phyloP scores from a whole-genome alignment of 164 flowering plant genomes.

The Magnolia kwangsiensis region DNA sequence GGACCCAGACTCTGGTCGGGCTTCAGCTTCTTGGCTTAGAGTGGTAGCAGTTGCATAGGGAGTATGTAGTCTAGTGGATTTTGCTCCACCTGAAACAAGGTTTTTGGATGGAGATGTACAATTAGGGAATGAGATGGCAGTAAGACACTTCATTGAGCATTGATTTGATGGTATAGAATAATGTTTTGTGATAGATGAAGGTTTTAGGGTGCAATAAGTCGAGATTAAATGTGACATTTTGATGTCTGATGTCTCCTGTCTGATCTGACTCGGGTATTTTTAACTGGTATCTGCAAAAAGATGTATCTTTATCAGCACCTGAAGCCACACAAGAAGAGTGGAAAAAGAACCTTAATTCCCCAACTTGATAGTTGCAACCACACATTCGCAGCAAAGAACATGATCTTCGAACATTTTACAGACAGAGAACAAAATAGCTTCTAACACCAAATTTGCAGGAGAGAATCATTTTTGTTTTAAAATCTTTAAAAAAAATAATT shows the following conservation, averaged over 20 bases:
- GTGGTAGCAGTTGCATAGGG: conserved; percentile 47
- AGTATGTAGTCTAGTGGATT: conserved; percentile 17
- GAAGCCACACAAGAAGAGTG: not conserved
- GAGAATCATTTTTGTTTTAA: too few relatives aligned
- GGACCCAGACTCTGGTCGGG: conserved; percentile 33
- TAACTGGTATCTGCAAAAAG: not conserved
- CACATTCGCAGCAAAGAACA: not conserved
- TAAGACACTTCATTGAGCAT: conserved; percentile 16
- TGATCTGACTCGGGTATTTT: not conserved
- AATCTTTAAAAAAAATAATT: too few relatives aligned
- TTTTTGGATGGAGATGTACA: conserved; percentile 23
- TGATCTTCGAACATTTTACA: not conserved
- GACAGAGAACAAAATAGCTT: too few relatives aligned
- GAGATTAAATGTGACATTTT: conserved; percentile 66
- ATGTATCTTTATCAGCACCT: not conserved
- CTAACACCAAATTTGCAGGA: too few relatives aligned
- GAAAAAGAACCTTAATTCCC: not conserved
- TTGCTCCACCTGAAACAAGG: conserved; percentile 25
- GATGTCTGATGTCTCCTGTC: not conserved
- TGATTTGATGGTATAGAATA: conserved; percentile 20
- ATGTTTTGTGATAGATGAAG: conserved; percentile 26
- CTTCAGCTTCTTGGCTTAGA: conserved; percentile 46
- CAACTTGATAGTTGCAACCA: not conserved
- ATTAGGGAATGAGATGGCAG: conserved; percentile 28
- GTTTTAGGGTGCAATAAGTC: conserved; percentile 40